phyloP scores from a whole-genome alignment of 345 rosid genomes.

The Toxicodendron radicans region DNA sequence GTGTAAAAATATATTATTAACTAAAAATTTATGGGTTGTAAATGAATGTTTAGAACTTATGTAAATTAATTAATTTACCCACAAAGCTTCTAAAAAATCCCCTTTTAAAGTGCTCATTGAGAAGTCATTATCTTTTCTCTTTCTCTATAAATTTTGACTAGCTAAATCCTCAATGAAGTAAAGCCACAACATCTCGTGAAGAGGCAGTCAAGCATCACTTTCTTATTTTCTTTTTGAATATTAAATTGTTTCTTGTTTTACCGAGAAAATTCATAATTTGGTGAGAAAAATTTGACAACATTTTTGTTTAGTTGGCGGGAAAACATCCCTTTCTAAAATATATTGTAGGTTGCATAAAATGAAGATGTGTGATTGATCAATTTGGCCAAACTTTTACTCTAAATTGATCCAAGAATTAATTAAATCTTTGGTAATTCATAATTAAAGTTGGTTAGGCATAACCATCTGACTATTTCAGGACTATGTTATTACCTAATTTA shows the following conservation, averaged over 20 bases:
- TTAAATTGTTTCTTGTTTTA: neutral
- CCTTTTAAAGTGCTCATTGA: no score
- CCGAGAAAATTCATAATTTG: neutral
- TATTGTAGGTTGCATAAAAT: neutral
- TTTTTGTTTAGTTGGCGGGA: slow-evolving; percentile 5
- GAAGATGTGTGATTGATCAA: neutral
- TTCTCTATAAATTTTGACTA: no score
- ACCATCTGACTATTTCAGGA: no score
- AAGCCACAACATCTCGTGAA: neutral
- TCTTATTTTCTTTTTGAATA: neutral
- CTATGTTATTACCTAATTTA: no score
- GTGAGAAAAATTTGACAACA: neutral
- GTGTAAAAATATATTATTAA: no score
- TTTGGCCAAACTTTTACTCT: neutral
- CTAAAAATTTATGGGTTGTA: no score
- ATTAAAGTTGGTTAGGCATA: no score
- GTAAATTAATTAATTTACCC: no score
- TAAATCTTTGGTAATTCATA: no score
- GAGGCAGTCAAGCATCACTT: neutral
- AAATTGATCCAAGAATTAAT: neutral
- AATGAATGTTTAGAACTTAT: no score
- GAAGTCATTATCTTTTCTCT: no score
- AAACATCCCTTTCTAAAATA: neutral
- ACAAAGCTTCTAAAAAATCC: no score
- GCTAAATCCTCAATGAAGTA: neutral